Evolutionary conservation across 768 basidiomycete species (phyloP).

Genomic region (Lactarius vividus): DNA sequence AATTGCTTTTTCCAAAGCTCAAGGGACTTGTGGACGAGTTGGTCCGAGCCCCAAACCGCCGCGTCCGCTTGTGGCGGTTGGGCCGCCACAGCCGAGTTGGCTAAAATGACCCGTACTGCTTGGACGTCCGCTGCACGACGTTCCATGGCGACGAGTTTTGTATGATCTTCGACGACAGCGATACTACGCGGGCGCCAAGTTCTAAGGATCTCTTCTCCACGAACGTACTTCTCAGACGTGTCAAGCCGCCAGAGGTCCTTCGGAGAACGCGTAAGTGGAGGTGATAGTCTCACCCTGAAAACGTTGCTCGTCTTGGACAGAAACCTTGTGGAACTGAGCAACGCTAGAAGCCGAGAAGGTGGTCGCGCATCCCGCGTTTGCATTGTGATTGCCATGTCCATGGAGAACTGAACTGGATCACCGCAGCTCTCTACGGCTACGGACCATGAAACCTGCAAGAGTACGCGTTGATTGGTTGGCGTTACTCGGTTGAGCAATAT

Average conservation of each 20-base stretch:
- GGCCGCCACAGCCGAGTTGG: slow-evolving; percentile 45
- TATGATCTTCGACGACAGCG: slow-evolving; percentile 84
- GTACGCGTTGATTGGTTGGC: slow-evolving; percentile 67
- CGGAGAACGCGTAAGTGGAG: slow-evolving; percentile 81
- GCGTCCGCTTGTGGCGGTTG: slow-evolving; percentile 51
- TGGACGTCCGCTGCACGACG: slow-evolving; percentile 84
- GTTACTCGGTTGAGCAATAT: slow-evolving; percentile 84
- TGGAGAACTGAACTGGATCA: slow-evolving; percentile 84
- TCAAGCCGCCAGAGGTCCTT: slow-evolving; percentile 93
- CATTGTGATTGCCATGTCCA: slow-evolving; percentile 85
- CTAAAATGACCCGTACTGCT: slow-evolving; percentile 76
- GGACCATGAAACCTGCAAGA: slow-evolving; percentile 74
- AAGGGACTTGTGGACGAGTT: slow-evolving; percentile 62
- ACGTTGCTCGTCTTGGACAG: slow-evolving; percentile 78
- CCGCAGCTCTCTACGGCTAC: slow-evolving; percentile 80
- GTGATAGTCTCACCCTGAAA: slow-evolving; percentile 77
- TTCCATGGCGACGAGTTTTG: slow-evolving; percentile 67
- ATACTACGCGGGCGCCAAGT: slow-evolving; percentile 88
- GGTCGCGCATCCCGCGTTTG: slow-evolving; percentile 81
- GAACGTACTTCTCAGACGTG: slow-evolving; percentile 92
- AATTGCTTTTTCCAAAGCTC: slow-evolving; percentile 82
- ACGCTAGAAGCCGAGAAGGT: slow-evolving; percentile 70
- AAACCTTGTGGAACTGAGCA: slow-evolving; percentile 76
- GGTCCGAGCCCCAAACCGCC: slow-evolving; percentile 64
- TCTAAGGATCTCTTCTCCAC: slow-evolving; percentile 82